A percentile compares a stretch with the other conserved stretches of the same genome.
These are phyloP conservation scores for Pterulicium gracile DNA, from an alignment of 1,284 basidiomycete genomes.

Conservation along the genomic window DNA sequence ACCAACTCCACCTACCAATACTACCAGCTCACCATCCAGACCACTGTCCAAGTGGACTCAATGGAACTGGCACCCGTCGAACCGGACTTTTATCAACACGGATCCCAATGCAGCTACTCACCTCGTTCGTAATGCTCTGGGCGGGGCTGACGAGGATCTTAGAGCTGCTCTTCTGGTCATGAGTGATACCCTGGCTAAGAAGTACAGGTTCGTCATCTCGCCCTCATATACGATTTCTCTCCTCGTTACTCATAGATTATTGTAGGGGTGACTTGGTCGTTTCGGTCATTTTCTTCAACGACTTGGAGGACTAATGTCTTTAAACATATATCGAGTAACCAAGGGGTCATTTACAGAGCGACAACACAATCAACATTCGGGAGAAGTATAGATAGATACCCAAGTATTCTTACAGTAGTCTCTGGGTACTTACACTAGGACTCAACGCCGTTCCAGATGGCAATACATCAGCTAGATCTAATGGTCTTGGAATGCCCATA, in stretches of 20 bases:
- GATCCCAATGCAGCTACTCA: slow-evolving; percentile 43
- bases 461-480: too few species aligned
- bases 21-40: slow-evolving; percentile 6
- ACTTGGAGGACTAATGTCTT: background rate
- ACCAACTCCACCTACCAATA: background rate
- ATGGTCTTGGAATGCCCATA: too few species aligned
- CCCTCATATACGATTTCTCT: background rate
- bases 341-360: too few species aligned
- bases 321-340: too few species aligned
- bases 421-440: too few species aligned
- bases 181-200: slow-evolving; percentile 3
- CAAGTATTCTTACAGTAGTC: too few species aligned
- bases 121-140: slow-evolving; percentile 48
- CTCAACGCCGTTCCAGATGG: too few species aligned
- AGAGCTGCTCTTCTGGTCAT: slow-evolving; percentile 34
- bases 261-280: background rate
- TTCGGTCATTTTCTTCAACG: slow-evolving; percentile 2
- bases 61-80: slow-evolving; percentile 27
- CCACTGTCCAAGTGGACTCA: slow-evolving; percentile 11
- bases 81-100: slow-evolving; percentile 27
- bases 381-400: too few species aligned
- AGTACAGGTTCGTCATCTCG: background rate
- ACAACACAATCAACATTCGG: too few species aligned
- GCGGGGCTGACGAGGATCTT: slow-evolving; percentile 41
- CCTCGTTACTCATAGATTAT: background rate